Conservation (phyloP, 306 rosid genomes). For the Cicer chorassanicum region DNA sequence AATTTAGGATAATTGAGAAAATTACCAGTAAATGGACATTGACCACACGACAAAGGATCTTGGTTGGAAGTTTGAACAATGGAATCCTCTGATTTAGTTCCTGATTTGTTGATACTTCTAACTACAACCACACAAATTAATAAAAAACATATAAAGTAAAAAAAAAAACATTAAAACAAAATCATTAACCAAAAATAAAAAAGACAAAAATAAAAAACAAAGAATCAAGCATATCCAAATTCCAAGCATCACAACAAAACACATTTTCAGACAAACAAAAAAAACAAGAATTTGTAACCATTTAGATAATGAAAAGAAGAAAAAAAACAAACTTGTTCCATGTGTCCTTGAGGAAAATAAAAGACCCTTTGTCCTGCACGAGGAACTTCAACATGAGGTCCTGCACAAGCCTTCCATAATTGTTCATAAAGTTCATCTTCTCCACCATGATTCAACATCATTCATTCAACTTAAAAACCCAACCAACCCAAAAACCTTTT, state of each 20-base stretch:
- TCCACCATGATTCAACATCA: slow-evolving; percentile 43
- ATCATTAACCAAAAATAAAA: background rate
- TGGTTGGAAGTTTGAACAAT: slow-evolving; percentile 74
- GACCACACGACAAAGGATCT: slow-evolving; percentile 81
- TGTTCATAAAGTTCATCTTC: slow-evolving; percentile 63
- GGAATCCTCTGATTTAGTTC: slow-evolving; percentile 84
- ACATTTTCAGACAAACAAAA: slow-evolving; percentile 18
- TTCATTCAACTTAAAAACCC: background rate
- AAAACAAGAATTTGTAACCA: background rate
- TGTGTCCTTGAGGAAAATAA: slow-evolving; percentile 94
- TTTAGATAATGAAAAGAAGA: background rate
- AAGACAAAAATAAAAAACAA: background rate
- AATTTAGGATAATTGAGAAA: background rate
- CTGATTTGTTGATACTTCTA: slow-evolving; percentile 90
- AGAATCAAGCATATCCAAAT: slow-evolving; percentile 24
- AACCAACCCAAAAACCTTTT: background rate
- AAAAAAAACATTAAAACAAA: background rate
- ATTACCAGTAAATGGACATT: slow-evolving; percentile 75
- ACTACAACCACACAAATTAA: slow-evolving; percentile 47
- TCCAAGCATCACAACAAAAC: background rate
- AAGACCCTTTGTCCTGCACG: slow-evolving; percentile 58
- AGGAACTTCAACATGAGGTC: slow-evolving; percentile 82
- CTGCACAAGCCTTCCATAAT: slow-evolving; percentile 84
- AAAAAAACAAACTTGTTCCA: slow-evolving; percentile 74
- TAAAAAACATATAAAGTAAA: background rate